Percentiles rank a stretch among this genome's conserved stretches.
phyloP scores from a whole-genome alignment of 352 stramenopile species.

The Phytophthora podocarpi region DNA sequence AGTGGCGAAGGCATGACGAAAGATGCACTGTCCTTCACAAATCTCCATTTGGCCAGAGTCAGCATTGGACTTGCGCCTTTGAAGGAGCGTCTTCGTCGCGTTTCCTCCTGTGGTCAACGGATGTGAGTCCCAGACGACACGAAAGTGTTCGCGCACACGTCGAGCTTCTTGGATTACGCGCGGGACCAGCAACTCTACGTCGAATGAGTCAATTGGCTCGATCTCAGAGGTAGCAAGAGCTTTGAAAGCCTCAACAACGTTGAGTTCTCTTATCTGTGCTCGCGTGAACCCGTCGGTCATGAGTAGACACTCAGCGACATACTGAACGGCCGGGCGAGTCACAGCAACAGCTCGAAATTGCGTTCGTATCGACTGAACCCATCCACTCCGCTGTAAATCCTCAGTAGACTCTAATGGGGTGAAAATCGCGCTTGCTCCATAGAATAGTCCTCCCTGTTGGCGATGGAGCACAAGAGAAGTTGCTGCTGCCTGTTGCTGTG shows the following conservation, averaged over 20 bases:
- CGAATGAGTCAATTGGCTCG: slow-evolving; percentile 6
- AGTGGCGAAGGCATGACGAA: slow-evolving; percentile 21
- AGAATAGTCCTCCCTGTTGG: not conserved
- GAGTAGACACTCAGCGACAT: slow-evolving; percentile 35
- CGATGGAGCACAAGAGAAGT: slow-evolving; percentile 29
- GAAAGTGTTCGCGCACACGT: slow-evolving; percentile 15
- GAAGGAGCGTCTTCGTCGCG: not conserved
- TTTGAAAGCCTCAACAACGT: slow-evolving; percentile 33
- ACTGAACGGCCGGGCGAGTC: slow-evolving; percentile 22
- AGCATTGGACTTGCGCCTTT: not conserved
- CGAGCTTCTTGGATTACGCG: slow-evolving; percentile 29
- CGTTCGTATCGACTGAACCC: slow-evolving; percentile 35
- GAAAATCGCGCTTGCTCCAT: slow-evolving; percentile 35
- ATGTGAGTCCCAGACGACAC: slow-evolving; percentile 15
- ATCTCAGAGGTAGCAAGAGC: slow-evolving; percentile 16
- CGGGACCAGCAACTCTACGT: slow-evolving; percentile 30
- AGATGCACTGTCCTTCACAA: slow-evolving; percentile 22
- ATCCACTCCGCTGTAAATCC: slow-evolving; percentile 9
- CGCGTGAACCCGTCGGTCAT: slow-evolving; percentile 34
- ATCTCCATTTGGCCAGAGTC: not conserved
- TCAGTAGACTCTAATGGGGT: slow-evolving; percentile 28
- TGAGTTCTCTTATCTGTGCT: slow-evolving; percentile 11
- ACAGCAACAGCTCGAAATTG: slow-evolving; percentile 42
- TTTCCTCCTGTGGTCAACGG: not conserved
- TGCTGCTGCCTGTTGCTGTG: slow-evolving; percentile 2